Conservation (phyloP, 495 filamentous ascomycete genomes). For the Tuber indicum region DNA sequence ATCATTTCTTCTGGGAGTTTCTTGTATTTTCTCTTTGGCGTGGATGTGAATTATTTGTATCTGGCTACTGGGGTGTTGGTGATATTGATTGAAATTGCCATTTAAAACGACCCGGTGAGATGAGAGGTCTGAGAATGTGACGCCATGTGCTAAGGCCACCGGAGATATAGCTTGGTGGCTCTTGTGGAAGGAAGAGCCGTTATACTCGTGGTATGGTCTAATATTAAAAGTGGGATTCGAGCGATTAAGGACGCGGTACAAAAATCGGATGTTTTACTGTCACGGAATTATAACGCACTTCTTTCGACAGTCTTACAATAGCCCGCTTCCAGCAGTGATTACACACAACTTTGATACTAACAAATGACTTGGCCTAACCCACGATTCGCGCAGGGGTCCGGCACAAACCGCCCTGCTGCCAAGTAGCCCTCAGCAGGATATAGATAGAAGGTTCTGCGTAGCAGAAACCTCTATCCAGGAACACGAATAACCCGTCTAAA, state of each 20-base stretch:
- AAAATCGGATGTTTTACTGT: neutral
- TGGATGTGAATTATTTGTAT: neutral
- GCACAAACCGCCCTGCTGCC: neutral
- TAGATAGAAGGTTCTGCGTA: too few relatives aligned
- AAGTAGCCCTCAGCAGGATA: neutral
- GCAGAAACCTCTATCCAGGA: too few relatives aligned
- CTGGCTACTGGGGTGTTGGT: neutral
- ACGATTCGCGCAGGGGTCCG: neutral
- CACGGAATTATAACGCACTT: neutral
- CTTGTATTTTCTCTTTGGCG: neutral
- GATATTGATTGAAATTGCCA: neutral
- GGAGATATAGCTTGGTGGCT: neutral
- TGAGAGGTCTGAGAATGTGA: neutral
- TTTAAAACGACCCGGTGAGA: neutral
- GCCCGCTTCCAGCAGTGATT: neutral
- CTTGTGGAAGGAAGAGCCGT: neutral
- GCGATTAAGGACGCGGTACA: neutral
- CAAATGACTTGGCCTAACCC: neutral
- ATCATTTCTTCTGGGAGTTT: neutral
- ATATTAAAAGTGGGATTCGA: neutral
- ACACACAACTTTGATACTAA: neutral
- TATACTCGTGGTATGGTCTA: neutral
- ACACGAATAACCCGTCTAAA: too few relatives aligned
- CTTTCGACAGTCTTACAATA: neutral
- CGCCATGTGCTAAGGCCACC: neutral